These are phyloP conservation scores for Leonotis leonurus DNA, from an alignment of 257 asterid species.

Conservation along the genomic window DNA sequence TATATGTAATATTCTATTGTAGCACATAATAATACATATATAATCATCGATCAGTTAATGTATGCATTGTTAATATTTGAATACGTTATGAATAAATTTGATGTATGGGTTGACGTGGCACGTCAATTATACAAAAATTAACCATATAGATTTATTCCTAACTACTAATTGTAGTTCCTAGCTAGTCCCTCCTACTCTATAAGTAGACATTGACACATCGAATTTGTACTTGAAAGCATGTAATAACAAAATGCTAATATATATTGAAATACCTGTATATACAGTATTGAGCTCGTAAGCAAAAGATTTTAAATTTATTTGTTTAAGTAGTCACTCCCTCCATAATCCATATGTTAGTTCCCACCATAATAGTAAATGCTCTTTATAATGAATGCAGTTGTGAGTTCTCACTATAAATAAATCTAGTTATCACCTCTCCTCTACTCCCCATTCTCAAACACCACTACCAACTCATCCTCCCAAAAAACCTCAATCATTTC, in stretches of 20 bases:
- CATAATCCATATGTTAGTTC: background rate
- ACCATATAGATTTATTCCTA: no score
- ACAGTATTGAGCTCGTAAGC: background rate
- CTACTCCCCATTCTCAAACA: no score
- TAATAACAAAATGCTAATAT: background rate
- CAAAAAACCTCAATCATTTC: conserved; percentile 12
- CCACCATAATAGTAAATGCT: background rate
- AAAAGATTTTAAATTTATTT: background rate
- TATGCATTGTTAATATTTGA: no score
- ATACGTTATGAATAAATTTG: no score
- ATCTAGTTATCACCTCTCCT: background rate
- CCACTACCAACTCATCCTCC: conserved; percentile 16
- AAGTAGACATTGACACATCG: background rate
- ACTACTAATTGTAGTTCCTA: no score
- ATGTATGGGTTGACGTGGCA: no score
- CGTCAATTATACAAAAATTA: no score
- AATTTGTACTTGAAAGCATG: background rate
- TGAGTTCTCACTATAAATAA: conserved; percentile 37
- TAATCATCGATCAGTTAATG: no score
- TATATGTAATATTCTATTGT: no score
- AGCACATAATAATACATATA: no score
- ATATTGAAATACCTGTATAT: background rate
- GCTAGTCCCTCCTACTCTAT: background rate
- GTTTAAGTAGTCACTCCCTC: no score
- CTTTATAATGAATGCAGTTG: conserved; percentile 2